Evolutionary conservation across 441 rosid species (phyloP), one percentile per base, ranked within the genome.

Genomic region (Bruguiera hainesii): DNA sequence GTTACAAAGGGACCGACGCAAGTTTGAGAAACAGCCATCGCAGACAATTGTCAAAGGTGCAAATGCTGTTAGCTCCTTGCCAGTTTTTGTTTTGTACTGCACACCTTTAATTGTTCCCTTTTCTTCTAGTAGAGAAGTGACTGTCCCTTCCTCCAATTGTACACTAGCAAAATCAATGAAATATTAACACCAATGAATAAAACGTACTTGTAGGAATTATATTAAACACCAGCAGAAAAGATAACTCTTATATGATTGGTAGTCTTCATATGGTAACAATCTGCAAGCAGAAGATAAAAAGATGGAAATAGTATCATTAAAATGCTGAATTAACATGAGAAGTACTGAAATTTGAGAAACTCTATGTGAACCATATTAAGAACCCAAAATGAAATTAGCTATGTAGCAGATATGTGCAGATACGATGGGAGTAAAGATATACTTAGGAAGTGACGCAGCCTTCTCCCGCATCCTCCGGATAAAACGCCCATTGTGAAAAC

Each of bases 401-500:
- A 23, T 26, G 6, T 13, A 33, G 19, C 50, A 29, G 18, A 23
- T 42, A 29, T 20, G 20, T 26, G n/a, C 4, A 52, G 29, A 25
- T 8, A 37, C 33, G 16, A 35, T 30, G 33, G 8, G 71, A 46
- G 23, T n/a, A 61, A n/a, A 46, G 0, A n/a, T 39, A 37, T 51
- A 62, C 66, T 55, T 62, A 20, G 67, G 56, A 29, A 63, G 57
- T 31, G 42, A 26, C 0, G 66, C 61, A 56, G 67, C 67, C 11
- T 63, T 62, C 19, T 61, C 6, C 23, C 62, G 77, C 87, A 88
- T 80, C 75, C 86, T 84, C 76, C 82, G 90, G 59, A 82, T 81
- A 73, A 88, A 88, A 13, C 90, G 89, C 4, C 84, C 92, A 65
- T 87, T 87, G 80, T 89, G 90, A 71, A 87, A 84, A 70, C 91